These are phyloP conservation scores for Pythium graminicola DNA, from an alignment of 352 stramenopile genomes.

Conservation along the genomic window DNA sequence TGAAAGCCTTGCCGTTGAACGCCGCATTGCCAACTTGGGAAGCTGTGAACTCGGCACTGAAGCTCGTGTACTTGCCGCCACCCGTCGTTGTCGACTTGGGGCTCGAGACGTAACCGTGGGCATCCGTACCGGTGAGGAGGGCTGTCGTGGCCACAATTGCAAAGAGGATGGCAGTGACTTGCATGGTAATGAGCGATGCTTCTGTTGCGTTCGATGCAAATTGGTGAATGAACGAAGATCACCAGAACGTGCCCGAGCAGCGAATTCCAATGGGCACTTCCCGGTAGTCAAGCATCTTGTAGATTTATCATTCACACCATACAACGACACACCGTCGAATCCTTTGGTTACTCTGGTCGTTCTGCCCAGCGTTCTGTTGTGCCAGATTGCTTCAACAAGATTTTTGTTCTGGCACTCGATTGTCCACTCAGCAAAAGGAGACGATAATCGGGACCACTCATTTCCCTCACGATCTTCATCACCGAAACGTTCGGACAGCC, in stretches of 20 bases:
- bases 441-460: background rate
- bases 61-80: conserved; percentile 23
- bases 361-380: too few species aligned
- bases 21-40: conserved; percentile 15
- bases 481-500: background rate
- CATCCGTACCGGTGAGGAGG: background rate
- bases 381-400: too few species aligned
- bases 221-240: background rate
- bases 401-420: too few species aligned
- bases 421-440: background rate
- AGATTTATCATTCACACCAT: background rate
- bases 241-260: background rate
- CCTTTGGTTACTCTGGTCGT: too few species aligned
- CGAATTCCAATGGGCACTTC: background rate
- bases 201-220: background rate
- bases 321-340: too few species aligned
- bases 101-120: conserved; percentile 28
- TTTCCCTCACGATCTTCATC: background rate
- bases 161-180: conserved; percentile 8
- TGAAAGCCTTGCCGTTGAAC: conserved; percentile 31
- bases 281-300: background rate
- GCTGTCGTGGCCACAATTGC: background rate
- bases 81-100: conserved; percentile 21
- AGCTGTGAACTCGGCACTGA: conserved; percentile 28
- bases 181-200: background rate